These are phyloP conservation scores for Epichloe festucae DNA, from an alignment of 2,329 filamentous ascomycete genomes.

Conservation along the genomic window DNA sequence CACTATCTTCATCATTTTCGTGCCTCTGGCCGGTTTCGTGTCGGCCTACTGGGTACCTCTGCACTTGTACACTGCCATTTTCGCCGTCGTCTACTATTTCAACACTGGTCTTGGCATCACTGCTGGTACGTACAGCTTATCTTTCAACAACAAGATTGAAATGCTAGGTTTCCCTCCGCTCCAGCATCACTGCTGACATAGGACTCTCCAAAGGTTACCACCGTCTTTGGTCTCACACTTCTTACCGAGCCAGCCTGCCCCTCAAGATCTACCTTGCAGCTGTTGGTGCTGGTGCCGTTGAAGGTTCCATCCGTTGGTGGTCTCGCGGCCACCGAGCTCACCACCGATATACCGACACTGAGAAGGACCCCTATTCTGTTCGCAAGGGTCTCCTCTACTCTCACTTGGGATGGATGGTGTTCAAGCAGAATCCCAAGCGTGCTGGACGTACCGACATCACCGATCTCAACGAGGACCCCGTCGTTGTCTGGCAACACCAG, in stretches of 20 bases:
- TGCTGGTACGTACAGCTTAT: slow-evolving; percentile 42
- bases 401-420: slow-evolving; percentile 74
- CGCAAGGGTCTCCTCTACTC: slow-evolving; percentile 78
- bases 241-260: slow-evolving; percentile 64
- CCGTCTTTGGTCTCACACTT: slow-evolving; percentile 75
- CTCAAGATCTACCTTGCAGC: slow-evolving; percentile 74
- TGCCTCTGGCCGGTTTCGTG: slow-evolving; percentile 62
- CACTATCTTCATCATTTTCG: slow-evolving; percentile 63
- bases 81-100: slow-evolving; percentile 69
- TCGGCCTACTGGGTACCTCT: slow-evolving; percentile 69
- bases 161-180: neutral
- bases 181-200: neutral
- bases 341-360: slow-evolving; percentile 84
- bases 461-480: slow-evolving; percentile 73
- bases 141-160: neutral
- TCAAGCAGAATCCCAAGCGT: slow-evolving; percentile 86
- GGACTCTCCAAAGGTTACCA: slow-evolving; percentile 29
- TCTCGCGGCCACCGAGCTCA: slow-evolving; percentile 75
- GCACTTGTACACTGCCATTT: slow-evolving; percentile 56
- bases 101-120: slow-evolving; percentile 72
- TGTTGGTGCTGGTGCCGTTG: slow-evolving; percentile 68
- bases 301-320: slow-evolving; percentile 86
- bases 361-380: slow-evolving; percentile 84
- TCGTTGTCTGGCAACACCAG: slow-evolving; percentile 80
- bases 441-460: slow-evolving; percentile 81